Base-by-base conservation (phyloP, 441 rosid genomes). In the Populus hybrid region DNA sequence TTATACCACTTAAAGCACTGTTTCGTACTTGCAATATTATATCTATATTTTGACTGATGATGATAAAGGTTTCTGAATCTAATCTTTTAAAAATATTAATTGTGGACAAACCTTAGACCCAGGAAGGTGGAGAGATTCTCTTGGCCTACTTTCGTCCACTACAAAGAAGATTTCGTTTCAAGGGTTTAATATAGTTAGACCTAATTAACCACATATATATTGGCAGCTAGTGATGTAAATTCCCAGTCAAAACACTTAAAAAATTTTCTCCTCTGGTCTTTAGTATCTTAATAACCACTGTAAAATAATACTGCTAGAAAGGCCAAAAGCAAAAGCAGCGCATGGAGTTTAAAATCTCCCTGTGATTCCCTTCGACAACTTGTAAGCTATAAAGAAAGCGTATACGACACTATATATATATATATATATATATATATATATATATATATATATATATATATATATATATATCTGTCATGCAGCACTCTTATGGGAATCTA, bases 41-140 rank as follows among this genome's bases (percentile, higher is more conserved):
- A 46, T 46, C 16, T 34, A 38, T 26, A 7, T 14, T 24, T 26
- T 21, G 32, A 71, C 19, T 14, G 65, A 28, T 24, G 5, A 28
- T 34, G 36, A 7, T 34, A 34, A 34, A 34, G 7, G 36, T 72
- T 59, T 18, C 28, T 38, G 42, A 7, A 38, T 50, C 9, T 24
- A 1, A 34, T 34, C 8, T 34, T 34, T 34, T 10, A 16, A n/a
- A 1, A 23, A 69, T 23, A 24, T 19, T 53, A 67, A 68, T 42
- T 5, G 32, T n/a, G 30, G 67, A 69, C 79, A 70, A 38, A 70
- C 24, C 24, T 38, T 38, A n/a, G 74, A 76, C 79, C 70, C 75
- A 66, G 46, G 66, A 63, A 65, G 69, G 46, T 75, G 76, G 75
- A 65, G 34, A 71, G 80, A 78, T 71, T 71, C 76, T 71, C 69